Evolutionary conservation across 2,329 filamentous ascomycete genomes (phyloP).

Genomic region (Chalaropsis thielavioides): DNA sequence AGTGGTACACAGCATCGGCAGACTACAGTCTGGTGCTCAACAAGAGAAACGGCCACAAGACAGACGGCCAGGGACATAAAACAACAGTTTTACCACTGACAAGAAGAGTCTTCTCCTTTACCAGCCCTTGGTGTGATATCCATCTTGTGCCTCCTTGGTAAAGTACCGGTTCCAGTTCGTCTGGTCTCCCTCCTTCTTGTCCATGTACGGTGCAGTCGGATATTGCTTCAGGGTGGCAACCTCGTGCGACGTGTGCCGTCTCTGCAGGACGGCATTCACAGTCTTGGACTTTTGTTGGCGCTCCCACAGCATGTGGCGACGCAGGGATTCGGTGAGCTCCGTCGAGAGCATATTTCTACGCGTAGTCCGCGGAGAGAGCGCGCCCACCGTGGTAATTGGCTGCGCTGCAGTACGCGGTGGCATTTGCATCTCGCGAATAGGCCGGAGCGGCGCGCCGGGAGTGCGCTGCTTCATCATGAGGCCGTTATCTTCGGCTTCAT

Average conservation of each 20-base stretch:
- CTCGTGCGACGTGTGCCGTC: conserved; percentile 80
- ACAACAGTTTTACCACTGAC: not conserved
- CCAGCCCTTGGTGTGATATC: conserved; percentile 33
- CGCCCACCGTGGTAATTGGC: conserved; percentile 62
- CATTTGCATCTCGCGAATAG: conserved; percentile 39
- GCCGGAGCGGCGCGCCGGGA: conserved; percentile 34
- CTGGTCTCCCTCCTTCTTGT: conserved; percentile 47
- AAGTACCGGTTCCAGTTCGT: conserved; percentile 79
- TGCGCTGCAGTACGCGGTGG: conserved; percentile 55
- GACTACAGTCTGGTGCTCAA: not conserved
- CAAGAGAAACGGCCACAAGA: not conserved
- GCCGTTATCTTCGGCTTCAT: conserved; percentile 45
- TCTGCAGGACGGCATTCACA: conserved; percentile 75
- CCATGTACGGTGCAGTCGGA: conserved; percentile 50
- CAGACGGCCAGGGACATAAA: not conserved
- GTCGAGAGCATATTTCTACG: conserved; percentile 90
- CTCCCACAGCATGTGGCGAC: conserved; percentile 86
- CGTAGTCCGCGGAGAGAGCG: conserved; percentile 81
- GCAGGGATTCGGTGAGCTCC: conserved; percentile 83
- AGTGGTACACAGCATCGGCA: conserved; percentile 1
- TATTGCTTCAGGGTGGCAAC: conserved; percentile 77
- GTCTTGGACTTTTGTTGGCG: conserved; percentile 87
- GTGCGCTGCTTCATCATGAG: conserved; percentile 50
- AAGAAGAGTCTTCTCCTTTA: conserved; percentile 21
- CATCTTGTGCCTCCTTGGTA: conserved; percentile 52